These are phyloP conservation scores for Fusarium irregulare DNA, from an alignment of 2,329 filamentous ascomycete species.

Conservation along the genomic window DNA sequence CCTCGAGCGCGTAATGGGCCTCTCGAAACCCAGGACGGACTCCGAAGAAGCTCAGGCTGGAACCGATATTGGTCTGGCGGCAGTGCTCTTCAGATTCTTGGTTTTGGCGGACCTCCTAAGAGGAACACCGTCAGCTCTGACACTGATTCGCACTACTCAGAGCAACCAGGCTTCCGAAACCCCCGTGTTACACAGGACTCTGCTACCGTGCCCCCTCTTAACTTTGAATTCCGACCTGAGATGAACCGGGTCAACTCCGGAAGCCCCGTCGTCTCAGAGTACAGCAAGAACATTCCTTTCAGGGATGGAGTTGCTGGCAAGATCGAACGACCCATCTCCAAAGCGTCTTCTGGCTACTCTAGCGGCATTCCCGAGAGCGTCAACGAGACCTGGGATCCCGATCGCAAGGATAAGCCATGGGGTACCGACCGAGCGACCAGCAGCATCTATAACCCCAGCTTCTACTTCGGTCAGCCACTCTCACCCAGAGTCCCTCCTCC, in stretches of 20 bases:
- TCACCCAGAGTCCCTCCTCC: constrained; percentile 51
- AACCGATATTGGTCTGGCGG: constrained; percentile 82
- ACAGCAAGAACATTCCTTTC: constrained; percentile 60
- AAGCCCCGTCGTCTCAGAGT: constrained; percentile 75
- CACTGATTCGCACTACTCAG: constrained; percentile 67
- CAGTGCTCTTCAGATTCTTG: constrained; percentile 73
- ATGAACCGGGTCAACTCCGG: constrained; percentile 75
- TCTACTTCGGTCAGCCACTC: constrained; percentile 57
- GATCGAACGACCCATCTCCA: constrained; percentile 68
- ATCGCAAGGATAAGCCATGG: constrained; percentile 59
- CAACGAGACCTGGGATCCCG: constrained; percentile 66
- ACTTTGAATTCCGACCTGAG: constrained; percentile 70
- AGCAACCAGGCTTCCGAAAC: constrained; percentile 41
- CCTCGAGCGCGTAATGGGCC: constrained; percentile 52
- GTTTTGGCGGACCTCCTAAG: constrained; percentile 61
- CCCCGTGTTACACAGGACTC: constrained; percentile 71
- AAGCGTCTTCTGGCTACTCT: constrained; percentile 67
- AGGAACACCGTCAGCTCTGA: constrained; percentile 66
- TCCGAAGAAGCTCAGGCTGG: constrained; percentile 77
- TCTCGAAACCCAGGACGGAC: constrained; percentile 54
- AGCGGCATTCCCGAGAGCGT: constrained; percentile 75
- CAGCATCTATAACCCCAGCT: constrained; percentile 62
- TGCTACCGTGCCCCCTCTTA: constrained; percentile 75
- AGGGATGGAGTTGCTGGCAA: constrained; percentile 69
- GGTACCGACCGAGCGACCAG: constrained; percentile 62